phyloP scores from a whole-genome alignment of 805 yeast genomes.

The Zygoascus flipseniorum region DNA sequence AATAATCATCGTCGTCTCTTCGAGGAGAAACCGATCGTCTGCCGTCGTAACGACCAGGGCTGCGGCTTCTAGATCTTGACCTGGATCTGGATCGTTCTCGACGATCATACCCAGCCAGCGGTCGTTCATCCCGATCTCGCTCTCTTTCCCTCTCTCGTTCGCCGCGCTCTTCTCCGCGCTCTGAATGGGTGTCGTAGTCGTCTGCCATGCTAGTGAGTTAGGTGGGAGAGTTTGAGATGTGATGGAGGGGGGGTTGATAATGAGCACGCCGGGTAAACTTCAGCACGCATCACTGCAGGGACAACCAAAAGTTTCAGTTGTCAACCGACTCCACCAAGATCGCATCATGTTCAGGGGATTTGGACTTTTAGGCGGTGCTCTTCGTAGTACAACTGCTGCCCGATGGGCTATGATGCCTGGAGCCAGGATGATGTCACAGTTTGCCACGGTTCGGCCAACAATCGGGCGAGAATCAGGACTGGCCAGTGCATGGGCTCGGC shows the following conservation, averaged over 20 bases:
- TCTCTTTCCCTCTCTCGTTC: constrained; percentile 5
- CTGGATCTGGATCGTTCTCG: constrained; percentile 1
- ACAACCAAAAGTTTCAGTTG: too few species aligned
- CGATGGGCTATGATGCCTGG: too few species aligned
- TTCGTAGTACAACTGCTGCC: too few species aligned
- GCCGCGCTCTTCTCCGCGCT: not conserved
- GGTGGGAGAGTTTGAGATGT: not conserved
- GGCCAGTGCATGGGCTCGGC: constrained; percentile 5
- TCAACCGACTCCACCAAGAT: too few species aligned
- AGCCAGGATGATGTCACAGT: too few species aligned
- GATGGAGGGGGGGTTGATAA: too few species aligned
- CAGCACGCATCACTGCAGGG: too few species aligned
- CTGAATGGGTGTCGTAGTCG: not conserved
- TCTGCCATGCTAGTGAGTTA: not conserved
- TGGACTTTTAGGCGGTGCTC: too few species aligned
- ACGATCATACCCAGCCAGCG: not conserved
- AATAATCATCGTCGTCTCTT: constrained; percentile 10
- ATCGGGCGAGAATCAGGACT: too few species aligned
- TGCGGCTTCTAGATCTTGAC: constrained; percentile 4
- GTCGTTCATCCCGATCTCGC: constrained; percentile 8
- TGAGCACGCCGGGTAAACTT: too few species aligned
- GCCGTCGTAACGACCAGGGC: constrained; percentile 11
- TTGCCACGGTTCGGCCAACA: too few species aligned
- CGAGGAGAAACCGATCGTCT: constrained; percentile 17
- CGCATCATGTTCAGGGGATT: too few species aligned